Evolutionary conservation across 805 yeast genomes (phyloP).

Genomic region (Ogataea methanolica): DNA sequence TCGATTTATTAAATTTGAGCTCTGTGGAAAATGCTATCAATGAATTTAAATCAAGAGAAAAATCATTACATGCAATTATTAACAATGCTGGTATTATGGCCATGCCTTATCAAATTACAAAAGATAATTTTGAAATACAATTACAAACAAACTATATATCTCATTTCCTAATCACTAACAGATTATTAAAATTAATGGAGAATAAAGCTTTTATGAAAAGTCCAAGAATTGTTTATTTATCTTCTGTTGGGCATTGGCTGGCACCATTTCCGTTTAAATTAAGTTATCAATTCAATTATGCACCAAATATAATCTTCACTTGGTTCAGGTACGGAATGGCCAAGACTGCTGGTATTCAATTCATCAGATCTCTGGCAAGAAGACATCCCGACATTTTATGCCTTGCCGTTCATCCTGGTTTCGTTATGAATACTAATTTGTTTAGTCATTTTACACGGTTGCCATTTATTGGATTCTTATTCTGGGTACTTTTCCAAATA

Average conservation of each 20-base stretch:
- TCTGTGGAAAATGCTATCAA: conserved; percentile 47
- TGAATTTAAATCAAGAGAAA: conserved; percentile 42
- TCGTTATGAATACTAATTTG: conserved; percentile 76
- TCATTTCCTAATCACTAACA: conserved; percentile 65
- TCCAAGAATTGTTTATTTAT: conserved; percentile 58
- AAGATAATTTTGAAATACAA: conserved; percentile 69
- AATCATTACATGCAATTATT: conserved; percentile 53
- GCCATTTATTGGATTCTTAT: conserved; percentile 71
- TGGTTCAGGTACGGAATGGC: conserved; percentile 77
- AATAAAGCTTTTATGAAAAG: conserved; percentile 21
- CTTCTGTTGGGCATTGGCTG: conserved; percentile 62
- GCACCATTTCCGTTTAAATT: conserved; percentile 44
- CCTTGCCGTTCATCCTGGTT: conserved; percentile 75
- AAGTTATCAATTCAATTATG: conserved; percentile 45
- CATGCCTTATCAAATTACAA: conserved; percentile 58
- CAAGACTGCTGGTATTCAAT: conserved; percentile 74
- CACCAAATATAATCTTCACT: conserved; percentile 66
- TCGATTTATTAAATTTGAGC: conserved; percentile 49
- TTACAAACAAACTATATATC: conserved; percentile 75
- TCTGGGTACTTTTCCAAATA: conserved; percentile 67
- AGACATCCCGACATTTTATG: conserved; percentile 63
- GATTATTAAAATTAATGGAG: conserved; percentile 50
- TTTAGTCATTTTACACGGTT: conserved; percentile 74
- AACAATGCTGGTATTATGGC: conserved; percentile 83
- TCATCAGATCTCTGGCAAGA: conserved; percentile 57